Evolutionary conservation across 768 basidiomycete genomes (phyloP), one percentile per base, ranked within the genome.

Genomic region (Lentinus tigrinus): DNA sequence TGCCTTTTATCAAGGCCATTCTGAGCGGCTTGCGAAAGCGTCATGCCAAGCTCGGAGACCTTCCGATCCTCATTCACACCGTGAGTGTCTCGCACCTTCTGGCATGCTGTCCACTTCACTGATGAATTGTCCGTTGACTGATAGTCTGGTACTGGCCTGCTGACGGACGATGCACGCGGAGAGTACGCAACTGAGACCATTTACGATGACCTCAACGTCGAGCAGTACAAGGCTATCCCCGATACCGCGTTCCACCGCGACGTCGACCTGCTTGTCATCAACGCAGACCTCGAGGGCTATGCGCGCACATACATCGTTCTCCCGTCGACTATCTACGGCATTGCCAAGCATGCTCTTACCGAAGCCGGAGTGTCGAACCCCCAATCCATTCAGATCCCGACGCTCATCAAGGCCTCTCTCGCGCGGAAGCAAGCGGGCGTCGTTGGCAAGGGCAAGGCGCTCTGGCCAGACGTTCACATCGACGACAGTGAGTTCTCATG

Each of bases 401-500:
- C 28, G 0, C 65, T 84, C 3, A 77, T 87, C 55, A 68, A 70
- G 11, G 78, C 77, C 0, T 66, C 77, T 23, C 63, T 86, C 36
- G 72, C 65, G 60, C 75, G 86, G 37, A 76, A 76, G 0, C 76
- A 78, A 31, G 84, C 75, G 0, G 84, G 83, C 10, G 71, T 84
- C 63, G 73, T 88, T 3, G 85, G 86, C 0, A 65, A 76, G 43
- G 87, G 88, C 1, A 70, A 75, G 64, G 85, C 88, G 52, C 46
- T 83, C 7, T 89, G 85, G 86, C 78, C 81, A 0, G 73, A 83
- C 59, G 80, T 87, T 23, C 77, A 85, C 58, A 76, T 85, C 51
- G 70, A 78, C 47, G 84, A 87, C 36, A 71, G 84, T 83, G 57
- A 38, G 75, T 52, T n/a, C 5, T 14, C 13, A 26, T 7, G n/a